Conservation (phyloP, 257 asterid species). For the Nicotiana tomentosiformis region DNA sequence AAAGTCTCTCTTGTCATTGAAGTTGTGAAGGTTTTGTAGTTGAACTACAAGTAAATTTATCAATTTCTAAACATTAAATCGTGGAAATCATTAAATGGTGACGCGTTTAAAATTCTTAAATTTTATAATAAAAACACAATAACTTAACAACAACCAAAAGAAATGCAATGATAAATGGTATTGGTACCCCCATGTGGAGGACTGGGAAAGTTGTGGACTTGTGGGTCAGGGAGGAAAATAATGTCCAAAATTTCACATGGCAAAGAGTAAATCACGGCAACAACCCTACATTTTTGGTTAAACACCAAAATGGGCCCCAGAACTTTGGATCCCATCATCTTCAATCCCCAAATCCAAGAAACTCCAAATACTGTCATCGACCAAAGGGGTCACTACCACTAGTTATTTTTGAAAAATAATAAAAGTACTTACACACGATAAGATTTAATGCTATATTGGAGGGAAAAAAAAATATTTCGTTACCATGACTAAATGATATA, state of each 20-base stretch:
- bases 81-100: background rate
- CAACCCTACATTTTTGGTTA: background rate
- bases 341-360: background rate
- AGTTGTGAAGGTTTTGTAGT: background rate
- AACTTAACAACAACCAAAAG: background rate
- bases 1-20: background rate
- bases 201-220: background rate
- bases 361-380: background rate
- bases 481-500: too few relatives aligned
- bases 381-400: background rate
- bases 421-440: too few relatives aligned
- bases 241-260: slow-evolving; percentile 8
- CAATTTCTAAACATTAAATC: background rate
- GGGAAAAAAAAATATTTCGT: too few relatives aligned
- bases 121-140: background rate
- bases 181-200: background rate
- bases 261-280: slow-evolving; percentile 16
- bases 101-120: background rate
- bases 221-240: background rate
- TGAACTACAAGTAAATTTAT: background rate
- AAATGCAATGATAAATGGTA: background rate
- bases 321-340: background rate
- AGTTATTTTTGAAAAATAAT: background rate
- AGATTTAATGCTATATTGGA: too few relatives aligned
- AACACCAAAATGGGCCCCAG: slow-evolving; percentile 3